Percentiles rank a stretch among this genome's conserved stretches.
These are phyloP conservation scores for Schizonepeta tenuifolia DNA, from an alignment of 257 asterid species.

Conservation along the genomic window DNA sequence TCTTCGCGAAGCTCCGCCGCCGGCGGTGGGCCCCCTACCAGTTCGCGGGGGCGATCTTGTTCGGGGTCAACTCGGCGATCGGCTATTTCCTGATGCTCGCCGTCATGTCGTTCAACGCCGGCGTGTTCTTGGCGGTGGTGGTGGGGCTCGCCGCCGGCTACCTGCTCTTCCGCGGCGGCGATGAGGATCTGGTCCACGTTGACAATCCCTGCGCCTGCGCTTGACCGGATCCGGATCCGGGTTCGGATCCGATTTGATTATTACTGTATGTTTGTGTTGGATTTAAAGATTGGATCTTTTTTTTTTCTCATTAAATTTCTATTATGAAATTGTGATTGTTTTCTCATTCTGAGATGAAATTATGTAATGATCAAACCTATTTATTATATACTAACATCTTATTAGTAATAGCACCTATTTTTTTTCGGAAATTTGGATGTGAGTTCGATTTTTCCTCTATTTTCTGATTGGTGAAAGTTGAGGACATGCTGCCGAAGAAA, in stretches of 20 bases:
- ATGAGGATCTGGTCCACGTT: slow-evolving; percentile 47
- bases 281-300: too few species aligned
- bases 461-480: too few species aligned
- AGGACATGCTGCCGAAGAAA: too few species aligned
- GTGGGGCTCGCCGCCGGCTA: slow-evolving; percentile 73
- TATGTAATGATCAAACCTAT: too few species aligned
- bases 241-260: neutral
- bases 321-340: too few species aligned
- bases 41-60: slow-evolving; percentile 55
- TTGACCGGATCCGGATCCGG: slow-evolving; percentile 34
- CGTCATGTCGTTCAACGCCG: slow-evolving; percentile 86
- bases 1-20: slow-evolving; percentile 35
- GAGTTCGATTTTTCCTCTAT: too few species aligned
- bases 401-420: too few species aligned
- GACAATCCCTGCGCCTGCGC: slow-evolving; percentile 89
- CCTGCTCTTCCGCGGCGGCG: slow-evolving; percentile 63
- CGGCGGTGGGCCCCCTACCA: slow-evolving; percentile 40
- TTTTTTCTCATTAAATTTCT: too few species aligned
- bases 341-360: too few species aligned
- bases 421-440: too few species aligned
- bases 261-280: neutral
- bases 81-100: slow-evolving; percentile 89
- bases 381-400: too few species aligned
- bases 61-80: slow-evolving; percentile 75
- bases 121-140: slow-evolving; percentile 73